Percentiles rank a stretch among this genome's conserved stretches.
Conservation (phyloP, 352 stramenopile species). For the Phytophthora cajani region DNA sequence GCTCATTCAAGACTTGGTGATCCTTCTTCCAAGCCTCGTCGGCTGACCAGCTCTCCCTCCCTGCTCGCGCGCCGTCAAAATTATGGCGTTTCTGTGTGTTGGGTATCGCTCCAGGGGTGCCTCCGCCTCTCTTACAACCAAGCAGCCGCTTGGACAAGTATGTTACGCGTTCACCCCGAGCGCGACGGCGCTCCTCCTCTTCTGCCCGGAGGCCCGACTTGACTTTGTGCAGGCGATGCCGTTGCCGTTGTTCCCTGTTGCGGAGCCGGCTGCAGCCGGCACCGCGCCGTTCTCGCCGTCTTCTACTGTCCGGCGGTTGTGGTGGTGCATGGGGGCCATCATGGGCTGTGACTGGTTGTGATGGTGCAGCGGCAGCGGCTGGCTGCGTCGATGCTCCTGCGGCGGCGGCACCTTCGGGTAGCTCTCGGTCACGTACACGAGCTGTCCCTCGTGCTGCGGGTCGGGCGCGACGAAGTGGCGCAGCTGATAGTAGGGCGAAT, state of each 20-base stretch:
- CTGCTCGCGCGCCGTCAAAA: conserved; percentile 29
- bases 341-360: conserved; percentile 36
- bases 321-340: conserved; percentile 24
- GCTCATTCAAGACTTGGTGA: conserved; percentile 11
- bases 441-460: conserved; percentile 63
- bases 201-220: conserved; percentile 71
- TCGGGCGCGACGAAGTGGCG: conserved; percentile 76
- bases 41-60: conserved; percentile 17
- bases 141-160: conserved; percentile 24
- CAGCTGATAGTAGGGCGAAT: conserved; percentile 57
- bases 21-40: conserved; percentile 17
- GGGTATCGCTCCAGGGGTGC: conserved; percentile 23
- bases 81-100: conserved; percentile 37
- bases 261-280: conserved; percentile 15
- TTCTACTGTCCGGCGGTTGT: conserved; percentile 49
- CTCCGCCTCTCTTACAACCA: conserved; percentile 27
- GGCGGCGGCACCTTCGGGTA: conserved; percentile 43
- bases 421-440: conserved; percentile 83
- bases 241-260: conserved; percentile 32
- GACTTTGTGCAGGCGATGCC: conserved; percentile 62
- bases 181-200: conserved; percentile 79
- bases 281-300: conserved; percentile 31
- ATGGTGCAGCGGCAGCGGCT: conserved; percentile 35
- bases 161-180: conserved; percentile 84
- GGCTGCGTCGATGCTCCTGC: conserved; percentile 37